Evolutionary conservation across 2,329 filamentous ascomycete species (phyloP), one percentile per base, ranked within the genome.

Genomic region (Dactylellina drechsleri): DNA sequence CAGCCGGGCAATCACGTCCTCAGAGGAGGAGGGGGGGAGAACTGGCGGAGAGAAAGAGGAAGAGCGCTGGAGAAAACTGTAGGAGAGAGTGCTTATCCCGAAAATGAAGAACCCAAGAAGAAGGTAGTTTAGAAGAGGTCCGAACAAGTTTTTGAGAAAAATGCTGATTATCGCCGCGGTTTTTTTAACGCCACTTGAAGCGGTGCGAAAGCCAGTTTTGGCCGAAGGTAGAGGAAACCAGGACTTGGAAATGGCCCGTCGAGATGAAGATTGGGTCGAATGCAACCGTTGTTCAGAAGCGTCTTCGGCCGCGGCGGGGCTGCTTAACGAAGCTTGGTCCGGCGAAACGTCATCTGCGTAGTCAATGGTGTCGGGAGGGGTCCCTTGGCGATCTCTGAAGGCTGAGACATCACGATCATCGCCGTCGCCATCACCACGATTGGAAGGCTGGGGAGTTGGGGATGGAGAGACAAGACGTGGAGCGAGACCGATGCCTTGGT

Each of bases 51-150:
- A 61, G 64, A 56, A 74, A 5, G 64, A 67, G 3, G 70, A 61
- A 2, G 70, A 74, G 26, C 70, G 57, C 23, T 74, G 70, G 10
- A 74, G 7, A 23, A 74, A 74, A 16, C 47, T 64, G 57, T 74
- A 74, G 1, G 62, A 67, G 3, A 74, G 28, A 0, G 70, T 57
- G 8, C 57, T 74, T 15, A 74, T 67, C 20, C 70, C 70, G 23
- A 74, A 74, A 13, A 74, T 64, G 36, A 74, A 67, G 43, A 74
- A 74, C 1, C 62, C 70, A 36, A 74, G 70, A 16, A 74, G 43
- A 1, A 74, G 43, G 15, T 74, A 67, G 16, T 74, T 67, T 13
- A 74, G 16, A 12, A 74, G 26, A 7, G 70, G 70, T 4, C 70
- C 70, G 16, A 74, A 67, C 0, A 74, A 43, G 54, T 74, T 67